Base-by-base conservation (phyloP, 1,139 yeast genomes). In the Meyerozyma guilliermondii region DNA sequence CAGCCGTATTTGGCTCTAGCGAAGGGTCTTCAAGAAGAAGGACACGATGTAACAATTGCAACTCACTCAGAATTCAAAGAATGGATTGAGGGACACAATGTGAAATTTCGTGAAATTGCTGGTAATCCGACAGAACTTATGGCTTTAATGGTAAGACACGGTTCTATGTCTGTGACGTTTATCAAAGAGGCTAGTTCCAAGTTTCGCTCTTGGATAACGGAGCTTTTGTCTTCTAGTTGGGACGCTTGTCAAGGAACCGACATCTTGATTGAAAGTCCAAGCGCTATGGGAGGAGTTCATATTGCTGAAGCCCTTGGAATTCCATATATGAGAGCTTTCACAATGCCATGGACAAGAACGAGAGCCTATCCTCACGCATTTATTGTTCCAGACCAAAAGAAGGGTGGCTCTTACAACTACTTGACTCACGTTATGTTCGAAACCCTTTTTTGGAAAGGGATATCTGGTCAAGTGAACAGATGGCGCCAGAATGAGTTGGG, bases 331-430 rank as follows among this genome's bases (percentile, higher is more conserved):
- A 72, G 98, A 53, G 97, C 98, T 0, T 92, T 91, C 57, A 92
- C 98, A 0, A 91, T 91, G 98, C 98, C 98, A 0, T 91, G 98
- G 98, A 87, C 97, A 0, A 68, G 96, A 51, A 91, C 98, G 0
- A 74, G 95, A 50, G 95, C 96, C 0, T 91, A 91, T 58, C 97
- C 97, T 1, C 97, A 91, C 67, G 98, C 98, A 0, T 89, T 91
- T 51, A 82, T 91, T 54, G 96, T 88, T 5, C 97, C 98, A 0
- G 97, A 88, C 46, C 95, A 86, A 59, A 87, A 85, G 57, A 78
- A 85, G 61, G 96, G 97, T 7, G 96, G 97, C 1, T 83, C 92
- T 5, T 91, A 91, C 63, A 91, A 91, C 58, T 87, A 87, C 56
- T 69, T 92, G 63, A 89, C 98, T 0, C 95, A 92, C 62, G 91